phyloP scores from a whole-genome alignment of 2,329 filamentous ascomycete genomes.

The Aulographum hederae region DNA sequence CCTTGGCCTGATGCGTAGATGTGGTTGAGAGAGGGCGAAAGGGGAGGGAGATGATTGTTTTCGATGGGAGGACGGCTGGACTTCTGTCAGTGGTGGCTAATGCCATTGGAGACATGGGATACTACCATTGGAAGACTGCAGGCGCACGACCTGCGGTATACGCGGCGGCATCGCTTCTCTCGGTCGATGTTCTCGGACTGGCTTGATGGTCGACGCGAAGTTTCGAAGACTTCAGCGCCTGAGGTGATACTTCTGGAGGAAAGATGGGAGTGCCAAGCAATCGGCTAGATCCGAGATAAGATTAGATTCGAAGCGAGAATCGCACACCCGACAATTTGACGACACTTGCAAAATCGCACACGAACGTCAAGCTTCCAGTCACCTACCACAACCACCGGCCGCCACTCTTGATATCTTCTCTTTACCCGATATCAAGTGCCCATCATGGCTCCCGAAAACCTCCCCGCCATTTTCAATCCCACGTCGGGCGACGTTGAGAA shows the following conservation, averaged over 20 bases:
- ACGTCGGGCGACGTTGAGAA: slow-evolving; percentile 98
- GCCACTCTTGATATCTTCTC: too few species aligned
- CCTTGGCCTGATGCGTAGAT: slow-evolving; percentile 38
- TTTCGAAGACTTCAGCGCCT: too few species aligned
- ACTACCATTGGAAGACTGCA: slow-evolving; percentile 21
- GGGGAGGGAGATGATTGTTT: slow-evolving; percentile 26
- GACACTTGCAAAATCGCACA: too few species aligned
- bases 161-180: slow-evolving; percentile 26
- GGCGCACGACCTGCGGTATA: slow-evolving; percentile 24
- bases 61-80: background rate
- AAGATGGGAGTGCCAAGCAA: too few species aligned
- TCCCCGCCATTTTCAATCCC: slow-evolving; percentile 89
- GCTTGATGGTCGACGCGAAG: too few species aligned
- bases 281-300: too few species aligned
- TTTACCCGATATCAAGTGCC: too few species aligned
- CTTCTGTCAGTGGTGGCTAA: background rate
- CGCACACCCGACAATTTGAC: too few species aligned
- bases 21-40: slow-evolving; percentile 42
- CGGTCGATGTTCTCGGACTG: too few species aligned
- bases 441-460: slow-evolving; percentile 91
- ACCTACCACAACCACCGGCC: background rate
- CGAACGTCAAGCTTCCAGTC: background rate
- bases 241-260: too few species aligned
- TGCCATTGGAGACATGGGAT: background rate
- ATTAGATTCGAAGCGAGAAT: too few species aligned